Percentiles rank a stretch among this genome's conserved stretches.
phyloP scores from a whole-genome alignment of 116 monocot genomes.

The Cymodocea nodosa region DNA sequence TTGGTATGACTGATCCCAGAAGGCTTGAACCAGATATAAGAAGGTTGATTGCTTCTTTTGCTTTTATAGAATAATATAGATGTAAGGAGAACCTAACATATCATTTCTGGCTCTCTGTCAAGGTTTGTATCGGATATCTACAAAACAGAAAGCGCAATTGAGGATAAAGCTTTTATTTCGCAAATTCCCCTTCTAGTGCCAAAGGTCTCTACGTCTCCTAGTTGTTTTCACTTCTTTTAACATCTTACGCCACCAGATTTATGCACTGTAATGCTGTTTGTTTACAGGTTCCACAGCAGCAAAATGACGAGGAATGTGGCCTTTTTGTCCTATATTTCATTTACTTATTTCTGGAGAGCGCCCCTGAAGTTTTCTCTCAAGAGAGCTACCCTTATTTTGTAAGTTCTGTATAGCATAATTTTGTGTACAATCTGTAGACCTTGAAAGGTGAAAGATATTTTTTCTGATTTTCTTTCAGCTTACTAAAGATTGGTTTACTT shows the following conservation, averaged over 20 bases:
- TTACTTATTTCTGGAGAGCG: constrained; percentile 34
- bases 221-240: not conserved
- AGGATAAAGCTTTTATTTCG: constrained; percentile 17
- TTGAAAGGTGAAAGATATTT: not conserved
- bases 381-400: constrained; percentile 43
- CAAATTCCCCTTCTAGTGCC: constrained; percentile 55
- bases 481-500: constrained; percentile 40
- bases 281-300: constrained; percentile 66
- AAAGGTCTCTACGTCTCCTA: constrained; percentile 23
- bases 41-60: constrained; percentile 19
- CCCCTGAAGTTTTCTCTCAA: constrained; percentile 26
- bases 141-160: constrained; percentile 20
- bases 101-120: constrained; percentile 5
- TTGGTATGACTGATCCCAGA: constrained; percentile 27
- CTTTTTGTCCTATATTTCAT: constrained; percentile 61
- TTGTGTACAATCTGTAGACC: not conserved
- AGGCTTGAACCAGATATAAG: constrained; percentile 55
- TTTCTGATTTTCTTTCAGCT: constrained; percentile 22
- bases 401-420: constrained; percentile 12
- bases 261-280: not conserved
- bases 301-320: constrained; percentile 59
- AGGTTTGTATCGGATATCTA: constrained; percentile 64
- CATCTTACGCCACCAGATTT: not conserved
- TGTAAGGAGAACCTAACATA: not conserved
- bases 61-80: not conserved